These are phyloP conservation scores for Conticribra weissflogii DNA, from an alignment of 108 stramenopile species.

Conservation along the genomic window DNA sequence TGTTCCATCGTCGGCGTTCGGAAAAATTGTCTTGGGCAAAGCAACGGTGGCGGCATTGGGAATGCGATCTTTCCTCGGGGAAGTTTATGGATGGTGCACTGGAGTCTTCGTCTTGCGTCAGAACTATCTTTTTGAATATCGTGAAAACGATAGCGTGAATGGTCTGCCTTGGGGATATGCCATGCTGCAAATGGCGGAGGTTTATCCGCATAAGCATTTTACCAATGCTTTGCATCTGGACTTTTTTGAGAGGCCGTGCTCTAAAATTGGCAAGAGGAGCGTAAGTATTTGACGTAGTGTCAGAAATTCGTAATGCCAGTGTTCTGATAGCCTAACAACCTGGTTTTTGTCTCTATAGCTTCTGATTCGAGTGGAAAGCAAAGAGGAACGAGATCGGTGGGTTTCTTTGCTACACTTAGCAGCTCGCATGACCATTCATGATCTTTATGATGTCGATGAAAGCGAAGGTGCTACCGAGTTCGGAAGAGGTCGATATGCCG, in stretches of 20 bases:
- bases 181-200: slow-evolving; percentile 64
- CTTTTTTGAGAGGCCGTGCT: slow-evolving; percentile 78
- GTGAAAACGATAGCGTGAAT: slow-evolving; percentile 41
- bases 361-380: slow-evolving; percentile 62
- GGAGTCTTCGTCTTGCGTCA: slow-evolving; percentile 68
- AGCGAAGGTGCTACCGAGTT: slow-evolving; percentile 46
- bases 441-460: slow-evolving; percentile 70
- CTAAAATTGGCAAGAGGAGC: slow-evolving; percentile 63
- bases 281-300: slow-evolving; percentile 31
- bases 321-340: background rate
- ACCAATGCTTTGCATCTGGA: slow-evolving; percentile 70
- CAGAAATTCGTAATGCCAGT: background rate
- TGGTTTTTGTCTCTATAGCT: slow-evolving; percentile 37
- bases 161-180: slow-evolving; percentile 72
- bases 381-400: slow-evolving; percentile 72
- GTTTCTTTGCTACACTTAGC: slow-evolving; percentile 66
- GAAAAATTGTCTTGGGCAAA: slow-evolving; percentile 65
- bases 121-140: slow-evolving; percentile 82
- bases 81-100: slow-evolving; percentile 63
- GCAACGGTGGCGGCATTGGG: slow-evolving; percentile 65
- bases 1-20: slow-evolving; percentile 38
- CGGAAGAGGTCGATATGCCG: slow-evolving; percentile 75
- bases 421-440: slow-evolving; percentile 59
- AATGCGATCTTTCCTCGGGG: slow-evolving; percentile 39
- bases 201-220: slow-evolving; percentile 58